Percentiles rank a stretch among this genome's conserved stretches.
These are phyloP conservation scores for Fusarium oligoseptatum DNA, from an alignment of 2,329 filamentous ascomycete genomes.

Conservation along the genomic window DNA sequence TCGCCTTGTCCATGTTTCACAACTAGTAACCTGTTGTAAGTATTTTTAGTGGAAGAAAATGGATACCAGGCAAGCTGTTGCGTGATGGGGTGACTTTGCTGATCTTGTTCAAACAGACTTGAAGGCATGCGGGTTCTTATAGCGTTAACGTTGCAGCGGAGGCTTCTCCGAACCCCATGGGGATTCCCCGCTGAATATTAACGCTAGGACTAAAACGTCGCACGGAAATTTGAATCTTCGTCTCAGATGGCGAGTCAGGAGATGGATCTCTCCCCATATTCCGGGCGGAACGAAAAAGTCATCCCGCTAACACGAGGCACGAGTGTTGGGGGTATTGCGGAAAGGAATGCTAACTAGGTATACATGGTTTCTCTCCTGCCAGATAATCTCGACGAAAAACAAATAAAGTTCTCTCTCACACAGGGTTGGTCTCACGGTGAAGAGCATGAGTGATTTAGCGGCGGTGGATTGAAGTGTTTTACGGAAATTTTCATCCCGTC, in stretches of 20 bases:
- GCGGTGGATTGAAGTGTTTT: too few relatives aligned
- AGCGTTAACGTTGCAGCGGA: background rate
- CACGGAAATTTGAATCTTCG: constrained; percentile 20
- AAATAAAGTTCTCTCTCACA: too few relatives aligned
- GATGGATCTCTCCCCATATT: background rate
- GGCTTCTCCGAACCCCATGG: constrained; percentile 11
- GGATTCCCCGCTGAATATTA: background rate
- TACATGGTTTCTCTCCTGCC: too few relatives aligned
- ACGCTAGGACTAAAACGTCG: constrained; percentile 10
- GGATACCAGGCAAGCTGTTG: background rate
- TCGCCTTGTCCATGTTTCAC: constrained; percentile 19
- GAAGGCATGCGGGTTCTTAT: background rate
- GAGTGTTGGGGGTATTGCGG: too few relatives aligned
- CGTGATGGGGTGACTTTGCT: background rate
- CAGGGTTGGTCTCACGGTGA: too few relatives aligned
- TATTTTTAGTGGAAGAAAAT: background rate
- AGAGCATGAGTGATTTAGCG: too few relatives aligned
- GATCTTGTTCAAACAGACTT: background rate
- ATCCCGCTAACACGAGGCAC: too few relatives aligned
- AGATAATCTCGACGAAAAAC: too few relatives aligned
- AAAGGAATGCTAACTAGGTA: background rate
- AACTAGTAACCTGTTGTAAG: background rate
- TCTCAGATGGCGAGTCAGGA: background rate
- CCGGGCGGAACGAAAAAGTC: too few relatives aligned
- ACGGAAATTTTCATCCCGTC: too few relatives aligned